phyloP scores from a whole-genome alignment of 225 moss, liverwort and hornwort genomes.

The Physcomitrium patens region DNA sequence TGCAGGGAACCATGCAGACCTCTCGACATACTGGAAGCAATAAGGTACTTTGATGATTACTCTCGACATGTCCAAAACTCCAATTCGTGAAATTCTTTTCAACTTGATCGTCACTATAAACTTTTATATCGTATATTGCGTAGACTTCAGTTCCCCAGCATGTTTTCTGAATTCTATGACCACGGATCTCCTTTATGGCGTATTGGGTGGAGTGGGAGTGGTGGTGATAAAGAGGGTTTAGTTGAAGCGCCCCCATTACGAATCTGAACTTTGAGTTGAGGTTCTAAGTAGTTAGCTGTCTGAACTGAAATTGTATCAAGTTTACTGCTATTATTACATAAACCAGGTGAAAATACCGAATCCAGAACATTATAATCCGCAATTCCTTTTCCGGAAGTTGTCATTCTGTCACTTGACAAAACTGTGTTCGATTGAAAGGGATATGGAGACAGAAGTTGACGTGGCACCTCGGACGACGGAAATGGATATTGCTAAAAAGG shows the following conservation, averaged over 20 bases:
- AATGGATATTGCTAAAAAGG: constrained; percentile 65
- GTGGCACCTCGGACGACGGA: constrained; percentile 46
- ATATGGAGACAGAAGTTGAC: constrained; percentile 49
- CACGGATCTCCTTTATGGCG: neutral
- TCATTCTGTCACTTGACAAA: too few relatives aligned
- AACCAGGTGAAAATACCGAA: neutral
- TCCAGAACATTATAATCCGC: neutral
- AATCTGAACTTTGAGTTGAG: neutral
- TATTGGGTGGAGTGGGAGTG: constrained; percentile 16
- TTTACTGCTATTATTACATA: neutral
- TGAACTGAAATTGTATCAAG: neutral
- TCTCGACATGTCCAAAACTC: neutral
- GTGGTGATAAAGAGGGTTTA: constrained; percentile 3
- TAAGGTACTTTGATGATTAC: constrained; percentile 38
- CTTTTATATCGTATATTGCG: constrained; percentile 7
- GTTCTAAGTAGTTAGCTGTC: constrained; percentile 10
- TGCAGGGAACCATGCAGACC: constrained; percentile 54
- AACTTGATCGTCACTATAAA: neutral
- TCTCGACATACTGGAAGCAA: constrained; percentile 47
- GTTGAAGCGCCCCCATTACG: neutral
- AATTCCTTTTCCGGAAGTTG: neutral
- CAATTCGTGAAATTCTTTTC: neutral
- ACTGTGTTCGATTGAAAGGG: constrained; percentile 27
- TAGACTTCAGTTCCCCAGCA: constrained; percentile 16
- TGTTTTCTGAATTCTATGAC: constrained; percentile 5